Percentiles rank a stretch among this genome's conserved stretches.
These are phyloP conservation scores for Naematelia encephala DNA, from an alignment of 768 basidiomycete species.

Conservation along the genomic window DNA sequence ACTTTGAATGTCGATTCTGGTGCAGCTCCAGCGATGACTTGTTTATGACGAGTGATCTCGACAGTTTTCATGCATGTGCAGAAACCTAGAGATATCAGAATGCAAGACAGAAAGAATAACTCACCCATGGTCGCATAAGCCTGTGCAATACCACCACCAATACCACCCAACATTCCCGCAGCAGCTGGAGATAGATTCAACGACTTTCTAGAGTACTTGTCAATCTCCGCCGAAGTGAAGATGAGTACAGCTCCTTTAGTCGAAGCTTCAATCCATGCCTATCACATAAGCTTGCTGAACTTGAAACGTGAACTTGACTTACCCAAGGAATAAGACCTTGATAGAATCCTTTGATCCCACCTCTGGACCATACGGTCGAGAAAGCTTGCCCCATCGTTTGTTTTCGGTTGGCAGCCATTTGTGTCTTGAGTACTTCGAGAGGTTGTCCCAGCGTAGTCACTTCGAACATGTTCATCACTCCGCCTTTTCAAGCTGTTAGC, in stretches of 20 bases:
- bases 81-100: slow-evolving; percentile 62
- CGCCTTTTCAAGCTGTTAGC: no score
- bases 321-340: slow-evolving; percentile 99
- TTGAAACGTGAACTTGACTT: slow-evolving; percentile 36
- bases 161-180: slow-evolving; percentile 89
- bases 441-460: slow-evolving; percentile 98
- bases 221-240: slow-evolving; percentile 94
- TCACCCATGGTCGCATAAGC: slow-evolving; percentile 99
- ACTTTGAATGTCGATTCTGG: slow-evolving; percentile 91
- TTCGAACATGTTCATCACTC: slow-evolving; percentile 91
- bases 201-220: slow-evolving; percentile 59
- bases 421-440: slow-evolving; percentile 95
- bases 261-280: slow-evolving; percentile 99
- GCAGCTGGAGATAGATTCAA: slow-evolving; percentile 74
- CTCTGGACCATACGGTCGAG: slow-evolving; percentile 82
- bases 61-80: slow-evolving; percentile 99
- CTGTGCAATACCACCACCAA: slow-evolving; percentile 95
- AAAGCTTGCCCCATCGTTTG: slow-evolving; percentile 87
- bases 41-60: slow-evolving; percentile 71
- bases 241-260: slow-evolving; percentile 96
- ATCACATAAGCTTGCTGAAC: background rate
- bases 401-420: slow-evolving; percentile 95
- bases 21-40: slow-evolving; percentile 74
- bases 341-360: slow-evolving; percentile 84
- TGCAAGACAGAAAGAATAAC: slow-evolving; percentile 45